A percentile compares a stretch with the other conserved stretches of the same genome.
These are phyloP conservation scores for Artemisia argyi DNA, from an alignment of 129 eudicot species.

Conservation along the genomic window DNA sequence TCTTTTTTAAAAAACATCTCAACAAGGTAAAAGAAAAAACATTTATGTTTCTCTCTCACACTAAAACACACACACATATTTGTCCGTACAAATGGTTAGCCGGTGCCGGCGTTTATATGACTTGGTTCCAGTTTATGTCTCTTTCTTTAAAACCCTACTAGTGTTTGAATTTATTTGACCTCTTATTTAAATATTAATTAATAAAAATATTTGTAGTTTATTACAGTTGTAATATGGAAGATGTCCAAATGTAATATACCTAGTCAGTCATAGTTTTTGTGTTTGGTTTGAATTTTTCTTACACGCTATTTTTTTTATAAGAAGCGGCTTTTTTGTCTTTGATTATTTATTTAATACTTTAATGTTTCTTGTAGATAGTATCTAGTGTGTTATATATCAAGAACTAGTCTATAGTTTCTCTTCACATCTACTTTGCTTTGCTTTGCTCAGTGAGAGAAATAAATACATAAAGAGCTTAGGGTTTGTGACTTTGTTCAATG, in stretches of 20 bases:
- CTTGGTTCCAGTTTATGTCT: conserved; percentile 17
- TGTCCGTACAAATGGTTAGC: conserved; percentile 15
- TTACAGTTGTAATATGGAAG: conserved; percentile 41
- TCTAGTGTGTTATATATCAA: conserved; percentile 33
- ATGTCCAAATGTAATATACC: conserved; percentile 11
- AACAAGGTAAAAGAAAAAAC: conserved; percentile 24
- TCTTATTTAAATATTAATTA: background rate
- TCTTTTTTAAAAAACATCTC: background rate
- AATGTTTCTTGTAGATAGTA: background rate
- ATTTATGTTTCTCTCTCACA: background rate
- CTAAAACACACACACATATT: background rate
- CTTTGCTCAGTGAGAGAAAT: conserved; percentile 18
- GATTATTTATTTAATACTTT: background rate
- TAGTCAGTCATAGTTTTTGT: conserved; percentile 19
- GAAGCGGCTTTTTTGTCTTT: conserved; percentile 36
- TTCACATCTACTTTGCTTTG: conserved; percentile 24
- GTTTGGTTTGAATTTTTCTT: conserved; percentile 42
- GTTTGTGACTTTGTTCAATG: conserved; percentile 24
- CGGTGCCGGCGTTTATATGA: conserved; percentile 39
- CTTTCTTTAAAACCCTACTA: background rate
- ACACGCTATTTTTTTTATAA: conserved; percentile 26
- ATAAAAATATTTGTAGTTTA: background rate
- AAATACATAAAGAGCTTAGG: background rate
- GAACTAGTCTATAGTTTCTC: conserved; percentile 22
- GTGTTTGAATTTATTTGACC: conserved; percentile 28